Evolutionary conservation across 2,329 filamentous ascomycete genomes (phyloP), one percentile per base, ranked within the genome.

Genomic region (Sclerotinia nivalis): DNA sequence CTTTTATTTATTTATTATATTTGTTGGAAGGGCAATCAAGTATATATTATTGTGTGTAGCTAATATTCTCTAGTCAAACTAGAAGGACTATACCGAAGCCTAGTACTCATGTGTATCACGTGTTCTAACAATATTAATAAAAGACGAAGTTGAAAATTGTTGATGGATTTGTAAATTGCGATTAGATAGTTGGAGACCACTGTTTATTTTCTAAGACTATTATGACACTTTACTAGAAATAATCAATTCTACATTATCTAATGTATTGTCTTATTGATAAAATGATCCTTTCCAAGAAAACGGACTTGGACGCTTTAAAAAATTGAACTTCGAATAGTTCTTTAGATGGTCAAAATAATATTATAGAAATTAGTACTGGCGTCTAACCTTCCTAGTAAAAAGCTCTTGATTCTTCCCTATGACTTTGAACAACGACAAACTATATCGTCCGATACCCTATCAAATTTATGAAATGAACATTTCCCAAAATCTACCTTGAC

Each of bases 371-470:
- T 37, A 4, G 10, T 9, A 25, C 22, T 25, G 4, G n/a, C 20
- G 6, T 62, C 20, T 15, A 4, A 62, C 25, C 1, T 34, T 4
- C 7, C 7, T 20, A 20, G 12, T 5, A 1, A 5, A 1, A 0
- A 50, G 12, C 0, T 1, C 0, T 7, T 9, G 10, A n/a, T 61
- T 37, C 0, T 50, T 15, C 5, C 0, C 18, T 1, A 7, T 9
- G 8, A 62, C 0, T 18, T 4, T 6, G 7, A 50, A 25, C 28
- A 50, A 50, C 0, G 7, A 37, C 37, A 15, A 3, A 8, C 28
- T 12, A 18, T 37, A 50, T 37, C 22, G 2, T 49, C 22, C 8
- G 4, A 62, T 37, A n/a, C 7, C 6, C 0, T 13, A 4, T 10
- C 13, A n/a, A 18, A 18, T 9, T 22, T 37, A 4, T 22, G 28